These are phyloP conservation scores for Polyporus arcularius DNA, from an alignment of 768 basidiomycete genomes.

Conservation along the genomic window DNA sequence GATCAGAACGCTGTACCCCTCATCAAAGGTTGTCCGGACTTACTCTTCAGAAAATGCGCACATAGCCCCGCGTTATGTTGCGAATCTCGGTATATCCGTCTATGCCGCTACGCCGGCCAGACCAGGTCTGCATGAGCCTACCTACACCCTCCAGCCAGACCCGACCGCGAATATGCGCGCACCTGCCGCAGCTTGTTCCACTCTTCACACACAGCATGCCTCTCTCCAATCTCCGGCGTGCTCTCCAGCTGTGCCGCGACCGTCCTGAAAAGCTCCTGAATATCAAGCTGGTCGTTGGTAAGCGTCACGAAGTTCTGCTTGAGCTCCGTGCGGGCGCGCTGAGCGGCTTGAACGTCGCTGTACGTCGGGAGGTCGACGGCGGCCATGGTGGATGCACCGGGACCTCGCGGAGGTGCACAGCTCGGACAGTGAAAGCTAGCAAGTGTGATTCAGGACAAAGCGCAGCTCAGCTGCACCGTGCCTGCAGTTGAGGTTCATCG, in stretches of 20 bases:
- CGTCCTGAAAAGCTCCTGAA: conserved; percentile 28
- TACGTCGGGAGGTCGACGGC: conserved; percentile 14
- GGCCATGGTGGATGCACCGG: background rate
- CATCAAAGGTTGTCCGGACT: background rate
- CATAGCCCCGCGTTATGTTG: conserved; percentile 28
- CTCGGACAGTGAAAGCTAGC: background rate
- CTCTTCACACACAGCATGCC: conserved; percentile 22
- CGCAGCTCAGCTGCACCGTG: too few relatives aligned
- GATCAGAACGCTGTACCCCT: background rate
- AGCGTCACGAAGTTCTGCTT: conserved; percentile 27
- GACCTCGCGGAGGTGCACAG: background rate
- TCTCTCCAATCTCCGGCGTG: conserved; percentile 28
- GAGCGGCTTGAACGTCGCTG: conserved; percentile 15
- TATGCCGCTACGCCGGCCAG: conserved; percentile 19
- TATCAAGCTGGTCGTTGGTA: conserved; percentile 28
- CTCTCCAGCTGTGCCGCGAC: conserved; percentile 28
- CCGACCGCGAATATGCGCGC: background rate
- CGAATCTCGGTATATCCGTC: conserved; percentile 27
- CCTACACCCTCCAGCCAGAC: background rate
- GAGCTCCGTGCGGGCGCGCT: conserved; percentile 20
- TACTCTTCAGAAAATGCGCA: conserved; percentile 29
- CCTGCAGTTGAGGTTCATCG: too few relatives aligned
- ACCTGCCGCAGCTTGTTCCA: conserved; percentile 30
- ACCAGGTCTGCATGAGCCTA: background rate
- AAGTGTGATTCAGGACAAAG: too few relatives aligned